phyloP scores from a whole-genome alignment of 2,329 filamentous ascomycete species.

The Tolypocladium endophyticum region DNA sequence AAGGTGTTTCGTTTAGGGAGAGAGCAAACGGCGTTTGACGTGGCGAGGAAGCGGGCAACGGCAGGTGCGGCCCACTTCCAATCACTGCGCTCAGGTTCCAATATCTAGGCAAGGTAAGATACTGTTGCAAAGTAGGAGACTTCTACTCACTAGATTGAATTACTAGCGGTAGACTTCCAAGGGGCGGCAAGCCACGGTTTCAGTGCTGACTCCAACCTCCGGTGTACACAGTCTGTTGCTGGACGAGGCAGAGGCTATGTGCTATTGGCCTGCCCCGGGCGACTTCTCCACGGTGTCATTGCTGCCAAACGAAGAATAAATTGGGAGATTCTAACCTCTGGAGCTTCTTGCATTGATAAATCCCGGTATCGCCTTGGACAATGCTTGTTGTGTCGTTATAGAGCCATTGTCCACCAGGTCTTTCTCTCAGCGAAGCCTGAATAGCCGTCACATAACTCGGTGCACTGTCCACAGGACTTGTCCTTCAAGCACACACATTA shows the following conservation, averaged over 20 bases:
- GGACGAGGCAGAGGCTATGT: neutral
- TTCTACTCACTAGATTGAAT: neutral
- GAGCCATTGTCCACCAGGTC: neutral
- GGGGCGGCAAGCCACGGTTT: neutral
- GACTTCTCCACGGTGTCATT: neutral
- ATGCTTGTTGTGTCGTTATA: neutral
- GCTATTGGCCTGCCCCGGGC: neutral
- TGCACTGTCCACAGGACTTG: too few species aligned
- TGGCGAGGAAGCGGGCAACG: neutral
- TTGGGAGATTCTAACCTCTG: neutral
- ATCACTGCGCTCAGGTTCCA: neutral
- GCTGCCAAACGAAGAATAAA: neutral
- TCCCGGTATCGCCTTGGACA: neutral
- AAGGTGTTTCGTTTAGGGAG: neutral
- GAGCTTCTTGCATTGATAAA: neutral
- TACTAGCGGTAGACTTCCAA: too few species aligned
- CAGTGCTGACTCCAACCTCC: neutral
- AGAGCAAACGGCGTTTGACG: neutral
- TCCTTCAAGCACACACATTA: conserved; percentile 4
- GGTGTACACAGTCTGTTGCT: neutral
- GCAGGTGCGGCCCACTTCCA: neutral
- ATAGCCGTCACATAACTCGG: neutral
- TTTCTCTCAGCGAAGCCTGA: neutral
- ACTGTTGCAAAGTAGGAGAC: neutral
- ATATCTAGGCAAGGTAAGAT: neutral